Base-by-base conservation (phyloP, 768 basidiomycete genomes). In the Daedaleopsis sinensis region DNA sequence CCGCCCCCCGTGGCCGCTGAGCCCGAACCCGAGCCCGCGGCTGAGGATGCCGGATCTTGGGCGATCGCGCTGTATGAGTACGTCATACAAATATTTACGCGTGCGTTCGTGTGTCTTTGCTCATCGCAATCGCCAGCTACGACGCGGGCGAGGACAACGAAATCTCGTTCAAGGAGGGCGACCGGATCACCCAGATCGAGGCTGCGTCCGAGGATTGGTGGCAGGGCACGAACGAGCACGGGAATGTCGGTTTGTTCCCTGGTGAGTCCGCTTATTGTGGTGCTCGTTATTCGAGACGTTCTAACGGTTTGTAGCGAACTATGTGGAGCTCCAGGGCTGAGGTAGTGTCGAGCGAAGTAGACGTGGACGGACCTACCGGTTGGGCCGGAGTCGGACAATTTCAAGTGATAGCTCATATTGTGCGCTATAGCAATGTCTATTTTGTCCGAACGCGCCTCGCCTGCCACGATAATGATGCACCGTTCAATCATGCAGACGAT, bases 111-210 rank as follows among this genome's bases (percentile, higher is more conserved):
- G 47, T 15, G 12, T 11, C 47, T 24, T 21, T n/a, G 15, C n/a
- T 23, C 13, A 12, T 19, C 6, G 21, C 19, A 6, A 49, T 23
- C 10, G 21, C 19, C 23, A 95, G 92, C 64, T 96, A 96, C 68
- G 92, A 94, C 11, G 93, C 95, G 0, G 85, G 85, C 0, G 95
- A 97, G 71, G 94, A 94, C 66, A 97, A 98, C 69, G 95, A 97
- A 70, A 76, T 97, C 32, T 82, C 87, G 3, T 94, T 98, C 83
- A 77, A 72, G 35, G 94, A 94, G 72, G 93, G 92, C 27, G 94
- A 95, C 38, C 76, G 79, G 58, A 91, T 97, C 70, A 80, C 78
- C 18, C 80, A 89, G 57, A 91, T 97, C 55, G 91, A 93, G 68
- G 86, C 88, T 55, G 86, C 85, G 7, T 88, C 85, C 10, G 92